Conservation (phyloP, 192 early-diverging fungal species). For the Rhizoclosmatium globosum region DNA sequence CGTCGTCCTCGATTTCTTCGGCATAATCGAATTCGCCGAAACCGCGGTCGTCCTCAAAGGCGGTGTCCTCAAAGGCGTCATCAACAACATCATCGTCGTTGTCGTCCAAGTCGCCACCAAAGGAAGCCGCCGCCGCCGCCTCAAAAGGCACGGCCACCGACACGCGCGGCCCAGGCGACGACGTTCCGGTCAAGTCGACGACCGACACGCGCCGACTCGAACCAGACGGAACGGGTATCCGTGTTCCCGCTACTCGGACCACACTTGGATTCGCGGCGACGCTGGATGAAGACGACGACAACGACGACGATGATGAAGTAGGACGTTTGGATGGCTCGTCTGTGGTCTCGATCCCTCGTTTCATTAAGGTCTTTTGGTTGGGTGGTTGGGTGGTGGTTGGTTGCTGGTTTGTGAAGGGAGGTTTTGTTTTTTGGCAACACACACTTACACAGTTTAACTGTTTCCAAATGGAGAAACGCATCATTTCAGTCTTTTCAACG, state of each 20-base stretch:
- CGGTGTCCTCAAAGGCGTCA: not conserved
- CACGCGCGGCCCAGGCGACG: not conserved
- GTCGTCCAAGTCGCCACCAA: not conserved
- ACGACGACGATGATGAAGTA: not conserved
- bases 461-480: not conserved
- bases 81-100: not conserved
- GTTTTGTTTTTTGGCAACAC: too few relatives aligned
- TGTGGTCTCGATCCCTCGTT: not conserved
- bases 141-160: not conserved
- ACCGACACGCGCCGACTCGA: not conserved
- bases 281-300: not conserved
- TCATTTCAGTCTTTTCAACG: constrained; percentile 15
- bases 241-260: not conserved
- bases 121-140: not conserved
- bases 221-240: too few relatives aligned
- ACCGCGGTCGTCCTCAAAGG: not conserved
- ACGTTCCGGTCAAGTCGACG: constrained; percentile 1
- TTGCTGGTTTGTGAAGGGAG: too few relatives aligned
- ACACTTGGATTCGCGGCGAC: not conserved
- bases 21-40: not conserved
- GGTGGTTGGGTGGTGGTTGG: too few relatives aligned
- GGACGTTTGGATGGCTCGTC: not conserved
- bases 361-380: not conserved
- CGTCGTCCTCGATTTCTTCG: not conserved
- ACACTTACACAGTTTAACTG: too few relatives aligned